These are phyloP conservation scores for Ramularia endophylla DNA, from an alignment of 2,329 filamentous ascomycete genomes.

Conservation along the genomic window DNA sequence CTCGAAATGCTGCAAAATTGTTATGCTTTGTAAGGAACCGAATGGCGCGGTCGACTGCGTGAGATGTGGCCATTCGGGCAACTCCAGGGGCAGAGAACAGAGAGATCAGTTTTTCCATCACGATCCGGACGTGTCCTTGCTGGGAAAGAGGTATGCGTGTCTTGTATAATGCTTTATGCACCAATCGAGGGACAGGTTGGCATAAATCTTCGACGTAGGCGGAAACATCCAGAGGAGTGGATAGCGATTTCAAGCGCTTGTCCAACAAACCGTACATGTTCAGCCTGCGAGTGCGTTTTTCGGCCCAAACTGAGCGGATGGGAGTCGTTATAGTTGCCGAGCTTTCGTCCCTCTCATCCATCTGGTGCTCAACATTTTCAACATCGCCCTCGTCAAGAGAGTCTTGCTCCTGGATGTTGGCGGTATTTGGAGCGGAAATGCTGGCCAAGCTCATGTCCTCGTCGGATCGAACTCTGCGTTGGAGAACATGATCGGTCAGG, in stretches of 20 bases:
- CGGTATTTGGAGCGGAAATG: too few relatives aligned
- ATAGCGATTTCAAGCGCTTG: background rate
- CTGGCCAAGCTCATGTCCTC: too few relatives aligned
- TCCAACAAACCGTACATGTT: background rate
- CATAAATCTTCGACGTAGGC: background rate
- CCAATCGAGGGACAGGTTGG: background rate
- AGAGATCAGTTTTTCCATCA: slow-evolving; percentile 13
- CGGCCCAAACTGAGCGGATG: slow-evolving; percentile 10
- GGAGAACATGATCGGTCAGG: too few relatives aligned
- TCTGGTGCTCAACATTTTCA: too few relatives aligned
- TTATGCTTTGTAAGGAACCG: slow-evolving; percentile 17
- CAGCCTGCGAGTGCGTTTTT: background rate
- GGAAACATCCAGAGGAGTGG: background rate
- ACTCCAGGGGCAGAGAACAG: slow-evolving; percentile 11
- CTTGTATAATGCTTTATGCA: background rate
- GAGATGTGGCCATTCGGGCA: slow-evolving; percentile 10
- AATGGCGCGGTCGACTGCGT: slow-evolving; percentile 17
- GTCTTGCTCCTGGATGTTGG: too few relatives aligned
- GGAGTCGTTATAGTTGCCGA: background rate
- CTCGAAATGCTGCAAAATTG: slow-evolving; percentile 14
- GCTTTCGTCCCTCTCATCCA: too few relatives aligned
- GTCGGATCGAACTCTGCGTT: too few relatives aligned
- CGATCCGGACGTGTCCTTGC: slow-evolving; percentile 9
- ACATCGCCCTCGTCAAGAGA: too few relatives aligned
- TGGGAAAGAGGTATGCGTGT: background rate